Base-by-base conservation (phyloP, 31 red algal genomes). In the Asparagopsis taxiformis region DNA sequence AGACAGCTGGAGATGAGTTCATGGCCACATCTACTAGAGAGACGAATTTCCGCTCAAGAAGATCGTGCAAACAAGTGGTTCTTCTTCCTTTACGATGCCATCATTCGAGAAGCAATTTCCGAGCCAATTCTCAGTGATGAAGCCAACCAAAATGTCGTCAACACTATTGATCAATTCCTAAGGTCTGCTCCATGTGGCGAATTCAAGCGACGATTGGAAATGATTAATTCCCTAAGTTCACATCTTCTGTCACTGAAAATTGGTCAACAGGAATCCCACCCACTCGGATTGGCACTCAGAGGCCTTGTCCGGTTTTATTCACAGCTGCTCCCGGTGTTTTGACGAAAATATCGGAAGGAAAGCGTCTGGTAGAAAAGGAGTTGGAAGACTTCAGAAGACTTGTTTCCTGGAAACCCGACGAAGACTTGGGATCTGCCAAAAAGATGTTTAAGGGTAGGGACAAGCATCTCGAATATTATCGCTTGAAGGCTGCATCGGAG, bases 161-260 rank as follows among this genome's bases (percentile, higher is more conserved):
- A 6, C 41, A 64, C 59, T 16, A 53, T 90, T 22, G 92, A 90
- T 56, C 85, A 73, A 55, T 96, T 96, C 70, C 53, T 96, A 31
- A 56, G 84, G 37, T 75, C 85, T 36, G 76, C 85, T 25, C 80
- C 92, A 31, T 51, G 39, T 75, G 92, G 92, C 16, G 92, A 96
- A 55, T 96, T 96, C 57, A 29, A 20, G 11, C 31, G 68, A 8
- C 72, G 92, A 25, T 41, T 96, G 20, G 43, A 51, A 7, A 86
- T 86, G 75, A 29, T 94, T 3, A 15, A 26, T 4, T 82, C 91
- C 4, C 29, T 93, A 11, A 55, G 50, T 13, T 28, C 55, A 15
- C 85, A 82, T 31, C 39, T 90, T 2, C 65, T 64, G 1, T 72
- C 65, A 15, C 15, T 83, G 20, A 4, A 35, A 38, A 41, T 21